Evolutionary conservation across 1,139 yeast genomes (phyloP).

Genomic region (Chernovozyma aurita): DNA sequence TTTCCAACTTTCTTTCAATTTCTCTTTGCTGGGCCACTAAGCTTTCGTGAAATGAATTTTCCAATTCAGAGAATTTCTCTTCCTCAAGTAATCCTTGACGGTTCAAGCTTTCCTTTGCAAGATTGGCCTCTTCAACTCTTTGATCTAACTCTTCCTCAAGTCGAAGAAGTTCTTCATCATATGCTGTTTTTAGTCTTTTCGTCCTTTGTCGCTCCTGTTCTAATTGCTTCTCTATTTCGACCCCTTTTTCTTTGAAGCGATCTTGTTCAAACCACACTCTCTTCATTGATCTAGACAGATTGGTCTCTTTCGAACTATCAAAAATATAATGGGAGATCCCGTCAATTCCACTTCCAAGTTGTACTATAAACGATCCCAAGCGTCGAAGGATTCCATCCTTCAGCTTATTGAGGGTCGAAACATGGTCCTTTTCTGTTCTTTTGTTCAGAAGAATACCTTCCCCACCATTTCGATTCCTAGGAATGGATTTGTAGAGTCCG

Average conservation of each 20-base stretch:
- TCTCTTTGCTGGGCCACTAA: constrained; percentile 9
- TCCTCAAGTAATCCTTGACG: background rate
- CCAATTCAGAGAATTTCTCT: constrained; percentile 2
- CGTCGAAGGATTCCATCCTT: constrained; percentile 3
- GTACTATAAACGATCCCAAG: constrained; percentile 2
- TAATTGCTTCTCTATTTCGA: background rate
- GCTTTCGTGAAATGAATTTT: constrained; percentile 2
- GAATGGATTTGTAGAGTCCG: background rate
- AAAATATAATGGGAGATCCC: background rate
- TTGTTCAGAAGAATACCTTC: constrained; percentile 1
- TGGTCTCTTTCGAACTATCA: background rate
- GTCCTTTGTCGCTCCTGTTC: constrained; percentile 3
- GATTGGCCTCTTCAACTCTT: constrained; percentile 2
- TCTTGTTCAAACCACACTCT: constrained; percentile 7
- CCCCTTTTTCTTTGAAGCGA: background rate
- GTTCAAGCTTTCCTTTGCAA: background rate
- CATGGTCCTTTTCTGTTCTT: background rate
- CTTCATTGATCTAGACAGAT: background rate
- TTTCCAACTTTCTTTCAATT: constrained; percentile 6
- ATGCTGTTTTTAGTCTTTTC: constrained; percentile 3
- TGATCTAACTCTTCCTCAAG: constrained; percentile 7
- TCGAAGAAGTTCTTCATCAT: constrained; percentile 5
- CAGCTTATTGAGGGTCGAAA: background rate
- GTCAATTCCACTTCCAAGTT: background rate
- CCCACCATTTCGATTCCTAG: background rate